Percentiles rank a stretch among this genome's conserved stretches.
phyloP scores from a whole-genome alignment of 805 yeast genomes.

The Yarrowia bubula region DNA sequence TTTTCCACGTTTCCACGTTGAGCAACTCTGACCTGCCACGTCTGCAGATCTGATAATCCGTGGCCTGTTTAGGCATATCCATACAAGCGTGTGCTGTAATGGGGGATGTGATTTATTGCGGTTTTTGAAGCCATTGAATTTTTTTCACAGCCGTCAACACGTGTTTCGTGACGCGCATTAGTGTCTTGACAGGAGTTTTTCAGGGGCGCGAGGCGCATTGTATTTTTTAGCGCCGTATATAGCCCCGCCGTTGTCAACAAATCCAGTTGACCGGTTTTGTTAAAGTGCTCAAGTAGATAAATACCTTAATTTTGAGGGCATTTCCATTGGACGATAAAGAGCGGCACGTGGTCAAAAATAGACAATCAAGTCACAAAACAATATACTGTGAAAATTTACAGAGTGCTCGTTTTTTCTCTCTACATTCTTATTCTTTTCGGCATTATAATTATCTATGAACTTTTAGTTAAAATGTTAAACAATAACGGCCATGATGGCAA shows the following conservation, averaged over 20 bases:
- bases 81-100: not conserved
- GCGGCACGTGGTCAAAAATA: too few species aligned
- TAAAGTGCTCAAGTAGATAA: too few species aligned
- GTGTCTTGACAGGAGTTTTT: not conserved
- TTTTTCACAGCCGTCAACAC: not conserved
- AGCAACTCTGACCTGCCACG: not conserved
- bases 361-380: too few species aligned
- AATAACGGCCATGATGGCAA: conserved; percentile 23
- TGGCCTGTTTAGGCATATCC: not conserved
- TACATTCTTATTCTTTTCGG: not conserved
- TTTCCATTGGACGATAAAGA: too few species aligned
- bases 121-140: not conserved
- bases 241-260: not conserved
- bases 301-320: too few species aligned
- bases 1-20: not conserved
- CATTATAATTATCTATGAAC: conserved; percentile 4
- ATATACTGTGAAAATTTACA: too few species aligned
- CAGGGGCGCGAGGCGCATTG: not conserved
- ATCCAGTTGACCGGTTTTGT: too few species aligned
- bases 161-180: not conserved
- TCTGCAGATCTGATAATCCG: conserved; percentile 7
- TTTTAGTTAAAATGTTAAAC: conserved; percentile 12
- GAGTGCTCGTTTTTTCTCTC: too few species aligned
- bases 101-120: too few species aligned
- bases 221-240: not conserved